These are phyloP conservation scores for Neurospora sp. DNA, from an alignment of 2,329 filamentous ascomycete species.

Conservation along the genomic window DNA sequence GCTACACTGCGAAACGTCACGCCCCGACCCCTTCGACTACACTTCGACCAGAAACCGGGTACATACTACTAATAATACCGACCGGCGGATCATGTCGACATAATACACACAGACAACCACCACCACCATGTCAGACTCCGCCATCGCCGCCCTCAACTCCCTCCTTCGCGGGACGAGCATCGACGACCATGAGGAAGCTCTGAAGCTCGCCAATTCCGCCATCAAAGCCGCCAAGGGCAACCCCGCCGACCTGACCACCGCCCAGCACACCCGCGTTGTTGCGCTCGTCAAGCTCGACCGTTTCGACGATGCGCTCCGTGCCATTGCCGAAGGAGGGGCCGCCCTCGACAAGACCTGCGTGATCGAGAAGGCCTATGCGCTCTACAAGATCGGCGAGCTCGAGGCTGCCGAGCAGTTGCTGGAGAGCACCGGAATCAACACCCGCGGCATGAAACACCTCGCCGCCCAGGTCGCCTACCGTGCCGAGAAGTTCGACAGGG, in stretches of 20 bases:
- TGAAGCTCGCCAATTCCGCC: slow-evolving; percentile 53
- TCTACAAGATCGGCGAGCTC: slow-evolving; percentile 69
- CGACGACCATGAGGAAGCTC: slow-evolving; percentile 64
- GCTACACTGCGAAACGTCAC: neutral
- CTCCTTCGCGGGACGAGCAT: slow-evolving; percentile 47
- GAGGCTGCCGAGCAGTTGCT: slow-evolving; percentile 47
- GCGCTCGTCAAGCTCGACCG: slow-evolving; percentile 75
- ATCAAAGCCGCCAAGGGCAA: slow-evolving; percentile 49
- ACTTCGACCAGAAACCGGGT: neutral
- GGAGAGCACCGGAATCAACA: slow-evolving; percentile 3
- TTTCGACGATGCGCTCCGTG: slow-evolving; percentile 65
- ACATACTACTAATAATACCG: neutral
- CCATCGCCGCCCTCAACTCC: slow-evolving; percentile 39
- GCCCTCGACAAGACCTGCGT: slow-evolving; percentile 49
- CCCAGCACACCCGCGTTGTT: slow-evolving; percentile 61
- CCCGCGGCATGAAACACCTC: slow-evolving; percentile 36
- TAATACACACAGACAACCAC: neutral
- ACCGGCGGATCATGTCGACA: neutral
- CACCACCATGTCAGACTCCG: slow-evolving; percentile 31
- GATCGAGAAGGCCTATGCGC: slow-evolving; percentile 70
- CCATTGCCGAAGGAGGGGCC: slow-evolving; percentile 54
- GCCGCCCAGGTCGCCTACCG: slow-evolving; percentile 64
- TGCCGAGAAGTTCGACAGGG: slow-evolving; percentile 61
- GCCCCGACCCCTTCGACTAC: neutral
- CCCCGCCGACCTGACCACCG: slow-evolving; percentile 28